Evolutionary conservation across 2,329 filamentous ascomycete species (phyloP), one percentile per base, ranked within the genome.

Genomic region (Calonectria ilicicola): DNA sequence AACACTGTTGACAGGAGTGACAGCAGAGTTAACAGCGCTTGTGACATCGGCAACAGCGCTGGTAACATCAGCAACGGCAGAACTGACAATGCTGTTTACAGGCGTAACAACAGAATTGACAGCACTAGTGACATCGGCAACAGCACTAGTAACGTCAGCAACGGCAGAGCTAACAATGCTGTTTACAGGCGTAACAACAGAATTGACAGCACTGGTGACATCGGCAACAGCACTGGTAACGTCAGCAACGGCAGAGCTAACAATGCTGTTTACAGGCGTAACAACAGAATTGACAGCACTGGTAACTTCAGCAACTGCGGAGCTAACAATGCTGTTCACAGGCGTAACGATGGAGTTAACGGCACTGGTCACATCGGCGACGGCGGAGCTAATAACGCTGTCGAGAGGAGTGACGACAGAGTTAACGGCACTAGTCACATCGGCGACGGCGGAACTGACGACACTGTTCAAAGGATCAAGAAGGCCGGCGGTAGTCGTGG

Each of bases 381-480:
- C 51, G 15, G 32, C 51, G 9, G 51, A 53, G 27, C 49, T 53
- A 12, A 53, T 26, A 27, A 67, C 12, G 73, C 21, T 29, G 42
- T 49, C 21, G 69, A 75, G 51, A 68, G 46, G 10, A 72, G 77
- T 56, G 73, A 58, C 19, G 71, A 67, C 42, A 74, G 62, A 63
- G 23, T 40, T 68, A 19, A 49, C 21, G 1, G 46, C 40, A 10
- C 77, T 71, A 6, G 75, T 63, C 23, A 74, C 23, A 3, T 74
- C 74, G 23, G 62, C 74, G 15, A 80, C 12, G 17, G 77, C 21
- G 1, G 78, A 79, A 17, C 70, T 77, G 12, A 80, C 12, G 2
- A 80, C 46, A n/a, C 72, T 78, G 65, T 76, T 64, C 5, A 78
- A 60, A 1, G 79, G 76, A 21, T 78, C 76, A n/a, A 79, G 40